Conservation (phyloP, 164 flowering plant genomes). For the Amborella trichopoda region DNA sequence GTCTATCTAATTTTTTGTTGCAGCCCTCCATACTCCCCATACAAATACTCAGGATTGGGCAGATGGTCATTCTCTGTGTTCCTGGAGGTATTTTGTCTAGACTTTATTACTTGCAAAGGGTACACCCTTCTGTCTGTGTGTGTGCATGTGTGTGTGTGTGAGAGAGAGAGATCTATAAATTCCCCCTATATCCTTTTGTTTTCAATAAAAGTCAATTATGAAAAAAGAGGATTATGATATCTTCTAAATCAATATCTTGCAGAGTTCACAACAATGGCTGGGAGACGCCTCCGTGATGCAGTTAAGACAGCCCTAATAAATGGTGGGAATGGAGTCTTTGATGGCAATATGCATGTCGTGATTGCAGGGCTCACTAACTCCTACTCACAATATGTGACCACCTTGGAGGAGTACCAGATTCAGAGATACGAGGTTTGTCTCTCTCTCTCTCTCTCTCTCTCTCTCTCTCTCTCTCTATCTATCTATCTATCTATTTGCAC, state of each 20-base stretch:
- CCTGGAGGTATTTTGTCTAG: conserved; percentile 99
- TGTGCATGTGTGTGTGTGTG: too few relatives aligned
- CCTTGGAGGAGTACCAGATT: conserved; percentile 82
- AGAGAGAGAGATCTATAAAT: too few relatives aligned
- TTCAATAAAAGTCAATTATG: too few relatives aligned
- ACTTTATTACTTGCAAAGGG: too few relatives aligned
- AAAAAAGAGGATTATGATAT: too few relatives aligned
- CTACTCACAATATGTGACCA: conserved; percentile 91
- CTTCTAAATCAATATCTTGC: too few relatives aligned
- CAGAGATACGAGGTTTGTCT: conserved; percentile 91
- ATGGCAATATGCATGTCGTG: conserved; percentile 57
- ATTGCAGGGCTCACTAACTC: conserved; percentile 89
- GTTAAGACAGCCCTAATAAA: conserved; percentile 49
- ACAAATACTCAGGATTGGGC: conserved; percentile 88
- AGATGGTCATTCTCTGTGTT: conserved; percentile 84
- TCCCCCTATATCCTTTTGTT: too few relatives aligned
- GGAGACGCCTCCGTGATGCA: conserved; percentile 96
- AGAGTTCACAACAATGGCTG: conserved; percentile 99
- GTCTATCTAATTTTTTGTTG: conserved; percentile 3
- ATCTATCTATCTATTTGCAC: too few relatives aligned
- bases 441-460: too few relatives aligned
- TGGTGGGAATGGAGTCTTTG: conserved; percentile 28
- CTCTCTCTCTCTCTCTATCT: too few relatives aligned
- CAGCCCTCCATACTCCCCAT: conserved; percentile 97
- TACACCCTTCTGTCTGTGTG: too few relatives aligned